Conservation (phyloP, 139 green algal species). For the Coccomyxa sp. region DNA sequence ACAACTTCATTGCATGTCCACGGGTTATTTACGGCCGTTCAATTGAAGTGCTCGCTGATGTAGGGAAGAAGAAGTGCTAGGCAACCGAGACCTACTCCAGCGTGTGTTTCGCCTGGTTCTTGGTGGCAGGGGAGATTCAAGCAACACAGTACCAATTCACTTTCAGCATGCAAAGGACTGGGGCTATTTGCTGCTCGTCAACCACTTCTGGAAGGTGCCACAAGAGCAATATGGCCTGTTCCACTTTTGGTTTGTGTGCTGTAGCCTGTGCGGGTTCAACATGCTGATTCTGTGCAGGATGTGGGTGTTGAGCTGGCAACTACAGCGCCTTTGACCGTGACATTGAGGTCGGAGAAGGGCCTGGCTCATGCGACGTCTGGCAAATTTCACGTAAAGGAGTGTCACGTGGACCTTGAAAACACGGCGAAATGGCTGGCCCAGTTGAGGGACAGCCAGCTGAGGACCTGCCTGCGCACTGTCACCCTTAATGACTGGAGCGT, state of each 20-base stretch:
- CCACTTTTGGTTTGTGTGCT: not conserved
- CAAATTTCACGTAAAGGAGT: not conserved
- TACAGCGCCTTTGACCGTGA: not conserved
- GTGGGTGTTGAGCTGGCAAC: not conserved
- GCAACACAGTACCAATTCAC: not conserved
- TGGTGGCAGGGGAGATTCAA: not conserved
- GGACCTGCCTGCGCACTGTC: not conserved
- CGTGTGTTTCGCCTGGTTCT: not conserved
- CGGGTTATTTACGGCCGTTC: no score
- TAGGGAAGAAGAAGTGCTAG: not conserved
- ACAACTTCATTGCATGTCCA: no score
- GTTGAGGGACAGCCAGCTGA: not conserved
- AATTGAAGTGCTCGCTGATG: no score
- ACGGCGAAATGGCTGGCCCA: not conserved
- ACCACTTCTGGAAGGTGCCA: not conserved
- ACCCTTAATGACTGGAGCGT: not conserved
- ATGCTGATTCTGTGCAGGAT: not conserved
- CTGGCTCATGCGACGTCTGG: not conserved
- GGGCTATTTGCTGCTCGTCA: not conserved
- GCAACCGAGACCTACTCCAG: not conserved
- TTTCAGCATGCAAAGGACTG: not conserved
- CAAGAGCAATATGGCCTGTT: not conserved
- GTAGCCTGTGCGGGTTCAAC: not conserved
- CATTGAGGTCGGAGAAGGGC: not conserved
- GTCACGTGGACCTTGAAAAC: not conserved